phyloP scores from a whole-genome alignment of 2,329 filamentous ascomycete species.

The Coniochaeta sp. region DNA sequence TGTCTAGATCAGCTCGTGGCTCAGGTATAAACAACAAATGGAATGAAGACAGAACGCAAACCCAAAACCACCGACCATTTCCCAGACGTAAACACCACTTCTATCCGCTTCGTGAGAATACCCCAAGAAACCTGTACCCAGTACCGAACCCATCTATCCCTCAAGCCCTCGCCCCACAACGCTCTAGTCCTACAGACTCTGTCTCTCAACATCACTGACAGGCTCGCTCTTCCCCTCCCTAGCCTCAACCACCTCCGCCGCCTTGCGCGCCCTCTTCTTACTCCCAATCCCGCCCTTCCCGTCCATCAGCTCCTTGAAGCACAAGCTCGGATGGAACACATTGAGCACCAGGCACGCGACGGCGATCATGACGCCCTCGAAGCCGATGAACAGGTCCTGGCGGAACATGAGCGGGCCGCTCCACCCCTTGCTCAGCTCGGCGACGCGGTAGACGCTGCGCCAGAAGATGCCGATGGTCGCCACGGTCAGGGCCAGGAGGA shows the following conservation, averaged over 20 bases:
- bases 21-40: background rate
- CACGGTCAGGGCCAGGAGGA: constrained; percentile 45
- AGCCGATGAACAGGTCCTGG: constrained; percentile 47
- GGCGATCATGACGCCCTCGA: constrained; percentile 48
- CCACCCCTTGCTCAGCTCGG: constrained; percentile 60
- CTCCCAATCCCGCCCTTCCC: constrained; percentile 9
- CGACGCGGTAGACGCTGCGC: constrained; percentile 57
- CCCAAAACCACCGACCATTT: background rate
- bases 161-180: background rate
- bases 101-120: background rate
- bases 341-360: constrained; percentile 37
- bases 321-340: constrained; percentile 32
- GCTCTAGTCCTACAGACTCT: background rate
- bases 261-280: constrained; percentile 4
- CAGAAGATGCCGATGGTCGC: constrained; percentile 58
- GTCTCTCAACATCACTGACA: background rate
- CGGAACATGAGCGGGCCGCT: constrained; percentile 46
- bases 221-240: background rate
- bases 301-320: constrained; percentile 15
- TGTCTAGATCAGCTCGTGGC: background rate
- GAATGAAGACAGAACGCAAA: background rate
- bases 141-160: background rate
- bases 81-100: background rate
- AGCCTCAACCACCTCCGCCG: background rate
- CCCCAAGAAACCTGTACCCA: background rate